Conservation (phyloP, 352 stramenopile species). For the Phytopythium mirpurense region DNA sequence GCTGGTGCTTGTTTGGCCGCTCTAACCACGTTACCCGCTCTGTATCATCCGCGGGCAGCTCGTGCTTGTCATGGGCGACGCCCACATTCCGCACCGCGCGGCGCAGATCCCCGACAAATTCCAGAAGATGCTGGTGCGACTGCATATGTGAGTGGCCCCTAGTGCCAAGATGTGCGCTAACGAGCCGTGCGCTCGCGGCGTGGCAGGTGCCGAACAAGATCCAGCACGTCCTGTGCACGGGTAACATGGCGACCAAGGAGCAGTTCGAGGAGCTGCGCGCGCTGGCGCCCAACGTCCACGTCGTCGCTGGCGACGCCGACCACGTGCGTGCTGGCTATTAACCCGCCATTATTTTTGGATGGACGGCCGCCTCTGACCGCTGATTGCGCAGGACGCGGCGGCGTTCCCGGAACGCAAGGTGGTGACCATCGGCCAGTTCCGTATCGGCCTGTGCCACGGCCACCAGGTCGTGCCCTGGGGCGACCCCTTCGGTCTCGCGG, state of each 20-base stretch:
- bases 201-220: conserved; percentile 97
- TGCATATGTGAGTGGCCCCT: neutral
- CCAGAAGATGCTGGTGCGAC: conserved; percentile 84
- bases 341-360: no score
- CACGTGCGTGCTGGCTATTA: conserved; percentile 33
- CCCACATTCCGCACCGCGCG: conserved; percentile 94
- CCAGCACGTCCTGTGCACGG: conserved; percentile 97
- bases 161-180: no score
- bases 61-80: conserved; percentile 96
- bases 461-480: conserved; percentile 95
- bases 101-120: conserved; percentile 97
- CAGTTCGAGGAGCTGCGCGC: conserved; percentile 93
- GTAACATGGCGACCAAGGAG: conserved; percentile 94
- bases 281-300: conserved; percentile 96
- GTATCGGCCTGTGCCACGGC: conserved; percentile 96
- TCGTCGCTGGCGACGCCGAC: conserved; percentile 95
- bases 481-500: conserved; percentile 81
- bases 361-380: no score
- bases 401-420: conserved; percentile 94
- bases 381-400: conserved; percentile 29
- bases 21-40: neutral
- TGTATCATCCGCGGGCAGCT: conserved; percentile 61
- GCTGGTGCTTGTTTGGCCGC: neutral
- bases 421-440: conserved; percentile 95
- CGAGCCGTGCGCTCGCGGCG: no score